Conservation (phyloP, 495 filamentous ascomycete genomes). For the Hypomontagnella monticulosa region DNA sequence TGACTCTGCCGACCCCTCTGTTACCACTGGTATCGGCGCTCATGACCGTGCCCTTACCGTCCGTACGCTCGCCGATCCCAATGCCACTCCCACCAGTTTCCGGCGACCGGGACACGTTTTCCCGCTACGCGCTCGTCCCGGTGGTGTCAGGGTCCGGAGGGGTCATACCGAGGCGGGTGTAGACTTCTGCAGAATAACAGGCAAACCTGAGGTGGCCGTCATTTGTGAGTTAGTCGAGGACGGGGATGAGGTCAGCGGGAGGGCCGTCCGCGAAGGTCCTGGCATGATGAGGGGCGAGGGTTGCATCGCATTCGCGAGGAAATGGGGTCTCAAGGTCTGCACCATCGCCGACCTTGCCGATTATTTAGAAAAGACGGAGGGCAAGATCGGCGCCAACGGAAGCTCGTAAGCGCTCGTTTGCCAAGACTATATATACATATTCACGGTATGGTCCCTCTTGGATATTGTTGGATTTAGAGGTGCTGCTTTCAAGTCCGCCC, state of each 20-base stretch:
- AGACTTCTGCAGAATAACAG: constrained; percentile 84
- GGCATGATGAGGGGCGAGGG: constrained; percentile 95
- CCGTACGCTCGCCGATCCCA: constrained; percentile 76
- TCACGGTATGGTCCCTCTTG: neutral
- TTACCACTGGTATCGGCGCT: constrained; percentile 91
- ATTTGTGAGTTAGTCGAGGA: constrained; percentile 90
- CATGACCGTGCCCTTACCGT: constrained; percentile 87
- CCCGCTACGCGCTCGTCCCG: constrained; percentile 79
- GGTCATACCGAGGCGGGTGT: constrained; percentile 95
- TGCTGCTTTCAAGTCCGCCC: neutral
- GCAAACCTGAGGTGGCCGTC: constrained; percentile 76
- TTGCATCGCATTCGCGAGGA: constrained; percentile 86
- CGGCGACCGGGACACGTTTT: constrained; percentile 91
- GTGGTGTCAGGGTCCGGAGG: constrained; percentile 78
- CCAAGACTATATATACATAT: neutral
- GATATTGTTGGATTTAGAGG: constrained; percentile 8
- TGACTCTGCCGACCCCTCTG: constrained; percentile 74
- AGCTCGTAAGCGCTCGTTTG: constrained; percentile 15
- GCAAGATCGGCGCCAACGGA: constrained; percentile 57
- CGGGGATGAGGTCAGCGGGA: constrained; percentile 68
- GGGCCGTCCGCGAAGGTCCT: constrained; percentile 65
- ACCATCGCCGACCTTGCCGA: constrained; percentile 91
- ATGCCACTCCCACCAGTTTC: constrained; percentile 67
- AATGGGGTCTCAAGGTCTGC: constrained; percentile 90
- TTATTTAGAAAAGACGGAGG: constrained; percentile 76